Conservation (phyloP, 1,139 yeast genomes). For the Kurtzmaniella quercitrusa region DNA sequence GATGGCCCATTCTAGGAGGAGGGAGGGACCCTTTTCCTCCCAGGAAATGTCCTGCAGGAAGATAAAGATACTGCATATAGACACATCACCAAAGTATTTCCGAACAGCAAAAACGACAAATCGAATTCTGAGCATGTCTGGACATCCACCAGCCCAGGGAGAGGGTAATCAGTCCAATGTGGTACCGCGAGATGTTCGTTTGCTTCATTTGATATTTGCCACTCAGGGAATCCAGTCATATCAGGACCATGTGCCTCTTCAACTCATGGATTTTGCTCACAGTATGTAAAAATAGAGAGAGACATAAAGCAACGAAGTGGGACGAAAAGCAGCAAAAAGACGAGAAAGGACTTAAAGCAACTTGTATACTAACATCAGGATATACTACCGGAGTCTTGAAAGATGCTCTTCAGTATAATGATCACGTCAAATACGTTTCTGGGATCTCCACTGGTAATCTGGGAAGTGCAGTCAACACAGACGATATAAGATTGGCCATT, state of each 20-base stretch:
- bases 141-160: conserved; percentile 1
- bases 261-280: conserved; percentile 94
- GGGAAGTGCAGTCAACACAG: conserved; percentile 63
- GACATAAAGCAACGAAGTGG: too few relatives aligned
- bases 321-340: too few relatives aligned
- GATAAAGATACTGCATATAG: neutral
- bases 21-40: too few relatives aligned
- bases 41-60: too few relatives aligned
- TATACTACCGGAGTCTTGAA: conserved; percentile 83
- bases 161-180: conserved; percentile 14
- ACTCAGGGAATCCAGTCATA: conserved; percentile 90
- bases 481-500: conserved; percentile 87
- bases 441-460: conserved; percentile 31
- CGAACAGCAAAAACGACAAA: neutral
- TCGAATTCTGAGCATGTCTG: conserved; percentile 3
- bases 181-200: conserved; percentile 85
- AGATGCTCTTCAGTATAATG: conserved; percentile 86
- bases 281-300: conserved; percentile 22
- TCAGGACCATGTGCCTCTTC: conserved; percentile 93
- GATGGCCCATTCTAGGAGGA: too few relatives aligned
- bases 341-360: too few relatives aligned
- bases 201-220: conserved; percentile 85
- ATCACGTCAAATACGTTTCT: conserved; percentile 56
- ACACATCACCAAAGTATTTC: neutral
- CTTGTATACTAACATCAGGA: conserved; percentile 24